These are phyloP conservation scores for Sarcocystis neurona DNA, from an alignment of 169 alveolate species.

Conservation along the genomic window DNA sequence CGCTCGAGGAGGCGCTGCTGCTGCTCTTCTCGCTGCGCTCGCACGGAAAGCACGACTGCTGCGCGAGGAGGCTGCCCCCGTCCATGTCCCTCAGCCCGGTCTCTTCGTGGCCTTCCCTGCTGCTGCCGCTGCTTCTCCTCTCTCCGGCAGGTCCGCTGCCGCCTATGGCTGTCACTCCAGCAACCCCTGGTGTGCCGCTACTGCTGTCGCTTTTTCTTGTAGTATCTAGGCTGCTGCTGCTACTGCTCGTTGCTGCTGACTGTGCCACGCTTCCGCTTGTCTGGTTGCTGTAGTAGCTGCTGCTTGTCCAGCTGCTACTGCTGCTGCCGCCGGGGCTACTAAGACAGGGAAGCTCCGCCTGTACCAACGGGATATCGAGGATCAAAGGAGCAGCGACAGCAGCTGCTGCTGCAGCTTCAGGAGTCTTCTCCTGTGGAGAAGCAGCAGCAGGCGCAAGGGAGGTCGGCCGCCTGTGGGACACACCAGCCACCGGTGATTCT, in stretches of 20 bases:
- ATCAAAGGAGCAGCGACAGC: slow-evolving; percentile 1
- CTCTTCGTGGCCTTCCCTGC: slow-evolving; percentile 6
- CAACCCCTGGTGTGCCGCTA: not conserved
- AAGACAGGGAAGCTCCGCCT: not conserved
- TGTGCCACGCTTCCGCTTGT: not conserved
- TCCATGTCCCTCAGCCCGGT: too few relatives aligned
- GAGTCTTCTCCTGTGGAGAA: too few relatives aligned
- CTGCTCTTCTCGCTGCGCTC: too few relatives aligned
- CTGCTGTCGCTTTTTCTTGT: not conserved
- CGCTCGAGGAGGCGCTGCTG: too few relatives aligned
- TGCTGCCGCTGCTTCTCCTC: not conserved
- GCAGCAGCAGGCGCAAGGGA: not conserved
- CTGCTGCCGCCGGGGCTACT: slow-evolving; percentile 22
- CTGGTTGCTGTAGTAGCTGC: not conserved
- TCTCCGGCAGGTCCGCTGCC: not conserved
- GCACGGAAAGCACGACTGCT: too few relatives aligned
- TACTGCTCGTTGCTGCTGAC: not conserved
- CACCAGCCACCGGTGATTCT: not conserved
- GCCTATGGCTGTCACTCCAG: not conserved
- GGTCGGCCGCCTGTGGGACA: not conserved
- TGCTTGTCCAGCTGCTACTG: slow-evolving; percentile 6
- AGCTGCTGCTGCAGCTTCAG: too few relatives aligned
- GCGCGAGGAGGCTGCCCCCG: too few relatives aligned
- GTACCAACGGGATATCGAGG: not conserved
- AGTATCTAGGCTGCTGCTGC: not conserved